A percentile compares a stretch with the other conserved stretches of the same genome.
Evolutionary conservation across 2,329 filamentous ascomycete species (phyloP).

Genomic region (Gnomoniopsis smithogilvyi): DNA sequence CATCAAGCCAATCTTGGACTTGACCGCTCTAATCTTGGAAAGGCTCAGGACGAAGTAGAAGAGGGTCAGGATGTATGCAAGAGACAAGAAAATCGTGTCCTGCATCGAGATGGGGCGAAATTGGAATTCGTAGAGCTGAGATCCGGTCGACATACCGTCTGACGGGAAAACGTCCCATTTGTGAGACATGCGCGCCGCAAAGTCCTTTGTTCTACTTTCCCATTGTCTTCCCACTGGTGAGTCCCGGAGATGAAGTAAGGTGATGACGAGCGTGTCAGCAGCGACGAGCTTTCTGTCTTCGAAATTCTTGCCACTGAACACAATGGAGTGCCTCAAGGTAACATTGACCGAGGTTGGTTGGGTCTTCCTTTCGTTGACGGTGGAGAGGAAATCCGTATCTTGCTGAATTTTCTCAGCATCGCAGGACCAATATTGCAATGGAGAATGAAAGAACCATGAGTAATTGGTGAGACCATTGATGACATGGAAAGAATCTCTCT

Average conservation of each 20-base stretch:
- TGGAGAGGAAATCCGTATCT: slow-evolving; percentile 63
- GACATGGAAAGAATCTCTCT: slow-evolving; percentile 56
- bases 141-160: slow-evolving; percentile 50
- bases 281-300: slow-evolving; percentile 64
- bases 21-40: slow-evolving; percentile 68
- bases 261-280: slow-evolving; percentile 76
- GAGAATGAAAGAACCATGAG: slow-evolving; percentile 80
- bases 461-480: slow-evolving; percentile 58
- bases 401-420: slow-evolving; percentile 53
- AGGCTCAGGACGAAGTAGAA: slow-evolving; percentile 66
- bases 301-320: slow-evolving; percentile 79
- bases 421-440: slow-evolving; percentile 76
- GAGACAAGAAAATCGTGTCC: slow-evolving; percentile 61
- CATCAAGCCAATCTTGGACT: slow-evolving; percentile 70
- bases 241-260: slow-evolving; percentile 65
- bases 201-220: slow-evolving; percentile 54
- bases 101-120: slow-evolving; percentile 69
- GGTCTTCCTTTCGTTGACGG: slow-evolving; percentile 63
- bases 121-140: slow-evolving; percentile 72
- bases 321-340: slow-evolving; percentile 72
- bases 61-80: slow-evolving; percentile 62
- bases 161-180: slow-evolving; percentile 65
- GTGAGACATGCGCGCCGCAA: slow-evolving; percentile 46
- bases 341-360: slow-evolving; percentile 68
- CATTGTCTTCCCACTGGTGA: slow-evolving; percentile 63